These are phyloP conservation scores for Kuraishia ogatae DNA, from an alignment of 805 yeast genomes.

Conservation along the genomic window DNA sequence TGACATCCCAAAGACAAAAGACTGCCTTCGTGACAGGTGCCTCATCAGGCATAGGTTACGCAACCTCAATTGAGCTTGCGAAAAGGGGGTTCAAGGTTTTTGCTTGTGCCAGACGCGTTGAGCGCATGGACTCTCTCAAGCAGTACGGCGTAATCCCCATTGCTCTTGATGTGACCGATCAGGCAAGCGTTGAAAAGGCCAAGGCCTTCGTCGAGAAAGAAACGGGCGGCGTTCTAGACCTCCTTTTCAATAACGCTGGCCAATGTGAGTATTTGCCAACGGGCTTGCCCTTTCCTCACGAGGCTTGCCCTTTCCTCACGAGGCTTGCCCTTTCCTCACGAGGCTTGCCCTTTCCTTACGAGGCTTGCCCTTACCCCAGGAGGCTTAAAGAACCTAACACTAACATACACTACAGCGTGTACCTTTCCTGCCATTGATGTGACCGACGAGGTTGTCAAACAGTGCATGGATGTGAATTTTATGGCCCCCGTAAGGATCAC, in stretches of 20 bases:
- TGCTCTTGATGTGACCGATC: conserved; percentile 48
- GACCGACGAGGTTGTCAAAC: conserved; percentile 38
- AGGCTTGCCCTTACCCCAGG: no score
- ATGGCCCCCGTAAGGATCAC: conserved; percentile 59
- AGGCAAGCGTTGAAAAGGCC: conserved; percentile 35
- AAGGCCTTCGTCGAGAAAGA: conserved; percentile 31
- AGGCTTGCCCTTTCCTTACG: no score
- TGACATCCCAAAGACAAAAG: conserved; percentile 2
- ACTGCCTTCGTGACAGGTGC: conserved; percentile 52
- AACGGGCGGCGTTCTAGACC: conserved; percentile 43
- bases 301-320: no score
- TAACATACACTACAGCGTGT: no score
- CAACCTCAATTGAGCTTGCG: conserved; percentile 34
- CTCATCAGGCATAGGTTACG: conserved; percentile 50
- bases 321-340: no score
- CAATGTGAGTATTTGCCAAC: conserved; percentile 19
- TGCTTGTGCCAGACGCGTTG: conserved; percentile 66
- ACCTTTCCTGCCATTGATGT: conserved; percentile 65
- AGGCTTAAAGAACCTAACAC: no score
- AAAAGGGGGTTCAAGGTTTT: conserved; percentile 43
- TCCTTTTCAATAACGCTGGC: conserved; percentile 62
- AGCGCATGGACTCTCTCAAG: conserved; percentile 45
- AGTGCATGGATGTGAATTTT: conserved; percentile 58
- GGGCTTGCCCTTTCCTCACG: no score
- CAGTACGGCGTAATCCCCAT: conserved; percentile 37